These are phyloP conservation scores for Cinnamomum micranthum DNA, from an alignment of 164 flowering plant species.

Conservation along the genomic window DNA sequence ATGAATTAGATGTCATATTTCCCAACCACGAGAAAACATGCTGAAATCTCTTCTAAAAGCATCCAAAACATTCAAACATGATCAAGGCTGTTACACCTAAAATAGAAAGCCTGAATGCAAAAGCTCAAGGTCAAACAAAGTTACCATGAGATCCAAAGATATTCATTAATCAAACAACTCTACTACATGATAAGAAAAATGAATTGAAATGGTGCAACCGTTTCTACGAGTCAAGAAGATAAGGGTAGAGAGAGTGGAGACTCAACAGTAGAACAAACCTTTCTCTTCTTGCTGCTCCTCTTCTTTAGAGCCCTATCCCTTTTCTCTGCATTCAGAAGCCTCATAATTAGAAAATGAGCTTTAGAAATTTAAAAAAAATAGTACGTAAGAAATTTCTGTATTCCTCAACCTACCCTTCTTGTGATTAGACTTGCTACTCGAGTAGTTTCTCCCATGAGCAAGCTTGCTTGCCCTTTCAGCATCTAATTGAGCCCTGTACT, in stretches of 20 bases:
- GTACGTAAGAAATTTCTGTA: background rate
- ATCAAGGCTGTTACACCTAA: background rate
- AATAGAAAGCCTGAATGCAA: background rate
- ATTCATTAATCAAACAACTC: background rate
- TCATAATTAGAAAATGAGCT: conserved; percentile 8
- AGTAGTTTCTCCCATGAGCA: conserved; percentile 77
- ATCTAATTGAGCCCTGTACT: conserved; percentile 93
- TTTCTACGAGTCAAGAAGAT: background rate
- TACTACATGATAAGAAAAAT: background rate
- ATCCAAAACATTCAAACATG: background rate
- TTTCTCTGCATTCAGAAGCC: conserved; percentile 51
- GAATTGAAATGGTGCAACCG: background rate
- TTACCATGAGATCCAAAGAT: background rate
- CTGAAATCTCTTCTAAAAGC: background rate
- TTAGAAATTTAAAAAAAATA: background rate
- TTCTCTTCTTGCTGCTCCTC: conserved; percentile 79
- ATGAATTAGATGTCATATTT: too few relatives aligned
- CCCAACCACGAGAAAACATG: background rate
- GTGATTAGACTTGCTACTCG: conserved; percentile 50
- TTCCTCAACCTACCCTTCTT: conserved; percentile 51
- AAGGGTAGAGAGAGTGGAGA: background rate
- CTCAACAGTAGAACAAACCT: conserved; percentile 40
- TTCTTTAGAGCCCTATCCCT: conserved; percentile 71
- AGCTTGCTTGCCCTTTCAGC: conserved; percentile 96
- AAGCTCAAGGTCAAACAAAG: background rate